Evolutionary conservation across 2,329 filamentous ascomycete species (phyloP).

Genomic region (Hypocreales sp.): DNA sequence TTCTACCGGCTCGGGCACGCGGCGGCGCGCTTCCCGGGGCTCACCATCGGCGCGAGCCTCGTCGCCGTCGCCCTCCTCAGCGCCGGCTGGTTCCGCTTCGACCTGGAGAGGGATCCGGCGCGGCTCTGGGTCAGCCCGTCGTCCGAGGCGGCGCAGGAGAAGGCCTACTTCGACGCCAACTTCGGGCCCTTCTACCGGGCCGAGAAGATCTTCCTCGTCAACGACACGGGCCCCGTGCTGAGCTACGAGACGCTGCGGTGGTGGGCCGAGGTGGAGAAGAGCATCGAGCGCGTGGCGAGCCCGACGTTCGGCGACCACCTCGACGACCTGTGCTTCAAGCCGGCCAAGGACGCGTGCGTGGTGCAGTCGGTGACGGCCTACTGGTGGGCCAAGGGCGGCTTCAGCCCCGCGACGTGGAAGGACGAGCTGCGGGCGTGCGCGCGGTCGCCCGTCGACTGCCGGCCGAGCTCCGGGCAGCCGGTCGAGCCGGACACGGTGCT

Average conservation of each 20-base stretch:
- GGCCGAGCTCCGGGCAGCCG: conserved; percentile 80
- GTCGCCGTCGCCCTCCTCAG: conserved; percentile 65
- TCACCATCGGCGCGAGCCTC: conserved; percentile 68
- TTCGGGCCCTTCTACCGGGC: conserved; percentile 95
- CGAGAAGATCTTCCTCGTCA: conserved; percentile 87
- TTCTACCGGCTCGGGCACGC: conserved; percentile 70
- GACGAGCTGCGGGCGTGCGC: conserved; percentile 58
- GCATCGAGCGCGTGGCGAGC: conserved; percentile 58
- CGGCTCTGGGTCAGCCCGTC: conserved; percentile 93
- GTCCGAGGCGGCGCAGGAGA: conserved; percentile 81
- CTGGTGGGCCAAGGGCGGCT: conserved; percentile 46
- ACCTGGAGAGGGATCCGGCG: conserved; percentile 82
- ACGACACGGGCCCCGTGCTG: conserved; percentile 74
- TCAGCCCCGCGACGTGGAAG: conserved; percentile 45
- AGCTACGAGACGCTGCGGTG: conserved; percentile 78
- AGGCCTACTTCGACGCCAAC: conserved; percentile 79
- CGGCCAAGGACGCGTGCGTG: conserved; percentile 75
- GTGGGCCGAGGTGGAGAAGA: conserved; percentile 86
- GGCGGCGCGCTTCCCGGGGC: conserved; percentile 68
- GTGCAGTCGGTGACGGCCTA: conserved; percentile 88
- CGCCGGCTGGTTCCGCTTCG: conserved; percentile 74
- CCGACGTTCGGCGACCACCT: conserved; percentile 51
- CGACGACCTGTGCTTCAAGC: conserved; percentile 86
- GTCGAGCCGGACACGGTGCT: conserved; percentile 74
- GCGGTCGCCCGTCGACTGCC: conserved; percentile 65